Conservation (phyloP, 2,329 filamentous ascomycete genomes). For the Colletotrichum zoysiae region DNA sequence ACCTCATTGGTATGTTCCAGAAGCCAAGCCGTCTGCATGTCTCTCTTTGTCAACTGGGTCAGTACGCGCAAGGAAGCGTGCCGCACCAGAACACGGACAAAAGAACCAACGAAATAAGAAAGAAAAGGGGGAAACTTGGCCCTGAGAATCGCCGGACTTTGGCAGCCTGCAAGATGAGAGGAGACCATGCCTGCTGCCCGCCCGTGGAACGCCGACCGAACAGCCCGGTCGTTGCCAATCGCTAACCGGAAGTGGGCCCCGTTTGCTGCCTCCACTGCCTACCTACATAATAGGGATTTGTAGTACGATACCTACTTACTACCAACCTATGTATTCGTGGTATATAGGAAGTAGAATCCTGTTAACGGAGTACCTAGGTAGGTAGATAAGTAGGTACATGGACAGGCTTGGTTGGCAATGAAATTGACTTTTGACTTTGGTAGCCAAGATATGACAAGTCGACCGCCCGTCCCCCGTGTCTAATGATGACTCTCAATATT, state of each 20-base stretch:
- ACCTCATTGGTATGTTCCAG: constrained; percentile 35
- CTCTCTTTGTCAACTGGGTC: constrained; percentile 12
- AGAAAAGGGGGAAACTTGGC: constrained; percentile 17
- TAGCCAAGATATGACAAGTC: not conserved
- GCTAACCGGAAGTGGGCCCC: constrained; percentile 11
- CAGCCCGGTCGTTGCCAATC: constrained; percentile 38
- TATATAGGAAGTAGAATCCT: too few relatives aligned
- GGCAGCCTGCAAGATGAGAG: constrained; percentile 32
- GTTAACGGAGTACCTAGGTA: too few relatives aligned
- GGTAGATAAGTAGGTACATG: too few relatives aligned
- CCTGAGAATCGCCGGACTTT: constrained; percentile 31
- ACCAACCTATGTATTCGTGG: too few relatives aligned
- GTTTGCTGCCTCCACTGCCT: not conserved
- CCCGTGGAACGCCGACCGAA: constrained; percentile 17
- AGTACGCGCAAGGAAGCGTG: constrained; percentile 1
- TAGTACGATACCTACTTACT: too few relatives aligned
- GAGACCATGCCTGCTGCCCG: constrained; percentile 1
- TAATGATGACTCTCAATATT: not conserved
- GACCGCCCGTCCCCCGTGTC: not conserved
- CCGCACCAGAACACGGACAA: constrained; percentile 17
- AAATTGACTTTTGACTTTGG: not conserved
- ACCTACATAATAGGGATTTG: not conserved
- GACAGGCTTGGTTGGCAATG: too few relatives aligned
- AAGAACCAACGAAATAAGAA: constrained; percentile 27
- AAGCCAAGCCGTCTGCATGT: constrained; percentile 28